Conservation (phyloP, 169 alveolate species). For the Eimeria maxima region DNA sequence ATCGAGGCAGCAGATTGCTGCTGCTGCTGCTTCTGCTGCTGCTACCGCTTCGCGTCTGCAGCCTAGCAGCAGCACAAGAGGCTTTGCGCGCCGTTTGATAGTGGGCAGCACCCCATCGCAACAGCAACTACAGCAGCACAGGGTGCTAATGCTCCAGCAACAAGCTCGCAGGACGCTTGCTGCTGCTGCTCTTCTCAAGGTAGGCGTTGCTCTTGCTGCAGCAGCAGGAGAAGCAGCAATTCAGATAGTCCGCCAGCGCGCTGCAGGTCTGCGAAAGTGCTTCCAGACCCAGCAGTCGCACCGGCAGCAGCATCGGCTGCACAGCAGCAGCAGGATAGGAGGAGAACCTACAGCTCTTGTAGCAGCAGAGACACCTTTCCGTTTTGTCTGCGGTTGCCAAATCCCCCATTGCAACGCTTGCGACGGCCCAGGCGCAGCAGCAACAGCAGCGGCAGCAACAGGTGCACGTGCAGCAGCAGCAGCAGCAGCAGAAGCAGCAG, state of each 20-base stretch:
- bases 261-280: neutral
- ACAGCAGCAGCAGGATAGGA: neutral
- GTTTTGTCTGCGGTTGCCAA: slow-evolving; percentile 57
- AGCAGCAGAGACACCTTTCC: neutral
- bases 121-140: slow-evolving; percentile 17
- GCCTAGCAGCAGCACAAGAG: slow-evolving; percentile 48
- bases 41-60: slow-evolving; percentile 32
- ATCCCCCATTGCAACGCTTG: neutral
- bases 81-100: slow-evolving; percentile 21
- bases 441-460: neutral
- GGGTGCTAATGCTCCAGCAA: slow-evolving; percentile 19
- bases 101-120: neutral
- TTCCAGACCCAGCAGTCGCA: neutral
- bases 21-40: slow-evolving; percentile 49
- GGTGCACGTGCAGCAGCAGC: slow-evolving; percentile 27
- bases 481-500: slow-evolving; percentile 36
- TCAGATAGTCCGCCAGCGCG: neutral
- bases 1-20: slow-evolving; percentile 36
- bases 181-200: neutral
- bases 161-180: neutral
- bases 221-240: slow-evolving; percentile 27
- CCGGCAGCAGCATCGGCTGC: slow-evolving; percentile 45
- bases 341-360: neutral
- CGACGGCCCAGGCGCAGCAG: neutral
- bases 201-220: neutral